phyloP scores from a whole-genome alignment of 257 asterid species.

The Jasminum sambac region DNA sequence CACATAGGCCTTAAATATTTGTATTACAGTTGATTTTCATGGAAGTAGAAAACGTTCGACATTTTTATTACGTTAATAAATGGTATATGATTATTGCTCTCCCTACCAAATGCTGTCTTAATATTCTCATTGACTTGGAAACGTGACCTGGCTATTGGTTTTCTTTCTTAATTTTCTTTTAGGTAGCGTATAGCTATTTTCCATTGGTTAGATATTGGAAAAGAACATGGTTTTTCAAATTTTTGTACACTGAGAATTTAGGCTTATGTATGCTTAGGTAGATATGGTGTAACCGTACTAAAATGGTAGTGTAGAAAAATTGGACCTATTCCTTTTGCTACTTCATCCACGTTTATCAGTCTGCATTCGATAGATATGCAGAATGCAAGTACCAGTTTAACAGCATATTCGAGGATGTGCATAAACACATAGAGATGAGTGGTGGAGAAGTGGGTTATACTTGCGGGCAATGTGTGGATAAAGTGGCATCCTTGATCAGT shows the following conservation, averaged over 20 bases:
- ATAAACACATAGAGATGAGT: no score
- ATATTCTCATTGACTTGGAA: neutral
- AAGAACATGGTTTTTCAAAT: neutral
- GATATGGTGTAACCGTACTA: neutral
- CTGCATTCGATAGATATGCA: neutral
- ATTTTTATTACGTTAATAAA: neutral
- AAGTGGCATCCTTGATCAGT: no score
- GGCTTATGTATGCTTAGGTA: neutral
- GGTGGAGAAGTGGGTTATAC: no score
- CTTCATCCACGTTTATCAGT: neutral
- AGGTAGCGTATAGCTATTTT: neutral
- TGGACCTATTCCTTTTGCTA: neutral
- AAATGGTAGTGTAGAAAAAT: neutral
- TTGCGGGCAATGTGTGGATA: no score
- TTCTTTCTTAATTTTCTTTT: neutral
- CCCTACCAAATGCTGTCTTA: neutral
- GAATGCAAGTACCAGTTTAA: neutral
- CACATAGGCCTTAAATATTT: neutral
- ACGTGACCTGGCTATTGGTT: conserved; percentile 3
- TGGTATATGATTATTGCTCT: neutral
- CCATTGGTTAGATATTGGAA: neutral
- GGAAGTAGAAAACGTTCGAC: neutral
- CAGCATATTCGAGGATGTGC: neutral
- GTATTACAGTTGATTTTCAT: neutral
- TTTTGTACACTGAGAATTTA: neutral